Evolutionary conservation across 495 filamentous ascomycete genomes (phyloP).

Genomic region (Neurospora africana): DNA sequence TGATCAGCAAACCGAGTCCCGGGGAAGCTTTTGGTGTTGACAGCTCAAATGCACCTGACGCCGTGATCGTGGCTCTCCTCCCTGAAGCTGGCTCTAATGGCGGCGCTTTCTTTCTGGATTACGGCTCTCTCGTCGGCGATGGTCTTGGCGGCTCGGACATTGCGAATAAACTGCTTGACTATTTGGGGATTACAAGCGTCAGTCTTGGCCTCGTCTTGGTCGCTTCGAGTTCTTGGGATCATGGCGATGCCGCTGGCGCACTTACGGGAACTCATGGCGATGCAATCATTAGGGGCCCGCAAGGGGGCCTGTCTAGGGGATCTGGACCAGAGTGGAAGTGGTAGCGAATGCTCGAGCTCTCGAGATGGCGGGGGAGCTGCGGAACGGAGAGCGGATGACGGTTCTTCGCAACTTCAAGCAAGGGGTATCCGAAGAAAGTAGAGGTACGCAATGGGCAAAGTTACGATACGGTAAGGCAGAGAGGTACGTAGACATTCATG

Average conservation of each 20-base stretch:
- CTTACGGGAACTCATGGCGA: conserved; percentile 39
- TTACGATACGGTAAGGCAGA: background rate
- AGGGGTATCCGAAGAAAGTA: background rate
- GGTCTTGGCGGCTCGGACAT: conserved; percentile 95
- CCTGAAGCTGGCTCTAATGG: conserved; percentile 90
- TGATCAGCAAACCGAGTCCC: conserved; percentile 8
- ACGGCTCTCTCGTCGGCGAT: conserved; percentile 97
- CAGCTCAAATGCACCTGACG: conserved; percentile 52
- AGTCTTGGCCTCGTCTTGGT: background rate
- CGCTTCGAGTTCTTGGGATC: background rate
- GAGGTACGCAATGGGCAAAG: background rate
- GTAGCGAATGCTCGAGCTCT: background rate
- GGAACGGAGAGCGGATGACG: background rate
- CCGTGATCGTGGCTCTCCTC: conserved; percentile 90
- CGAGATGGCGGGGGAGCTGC: background rate
- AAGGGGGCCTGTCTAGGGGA: conserved; percentile 26
- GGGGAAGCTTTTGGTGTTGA: background rate
- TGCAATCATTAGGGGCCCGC: conserved; percentile 24
- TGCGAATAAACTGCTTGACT: conserved; percentile 99
- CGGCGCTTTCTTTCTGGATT: conserved; percentile 96
- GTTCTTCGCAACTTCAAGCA: background rate
- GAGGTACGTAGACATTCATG: background rate
- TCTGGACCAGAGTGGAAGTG: conserved; percentile 24
- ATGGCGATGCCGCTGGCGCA: background rate
- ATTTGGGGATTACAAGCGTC: conserved; percentile 1